Evolutionary conservation across 2,329 filamentous ascomycete species (phyloP), one percentile per base, ranked within the genome.

Genomic region (Penicillium sp.): DNA sequence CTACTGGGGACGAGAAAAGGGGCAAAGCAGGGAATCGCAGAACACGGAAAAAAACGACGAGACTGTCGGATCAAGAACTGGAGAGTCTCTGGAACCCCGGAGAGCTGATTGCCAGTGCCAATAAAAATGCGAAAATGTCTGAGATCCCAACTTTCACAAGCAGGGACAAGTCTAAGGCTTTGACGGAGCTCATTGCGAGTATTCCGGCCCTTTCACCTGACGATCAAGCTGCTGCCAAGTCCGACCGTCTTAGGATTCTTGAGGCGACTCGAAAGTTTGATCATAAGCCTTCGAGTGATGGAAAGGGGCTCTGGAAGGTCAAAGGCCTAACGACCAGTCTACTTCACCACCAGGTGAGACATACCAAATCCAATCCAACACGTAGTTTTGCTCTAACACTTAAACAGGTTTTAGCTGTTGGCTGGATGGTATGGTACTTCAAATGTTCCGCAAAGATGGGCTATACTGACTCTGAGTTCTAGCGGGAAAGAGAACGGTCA

Each of bases 281-380:
- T 0, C 62, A 60, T 7, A 52, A 51, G 1, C 69, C 74, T 0
- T 72, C 55, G 56, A 60, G 61, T 26, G 71, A 78, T 51, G 70
- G 70, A 1, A 58, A 70, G 14, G 71, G 70, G 0, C 8, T 3
- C 6, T 80, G 75, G 74, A 66, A 60, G 28, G 68, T 76, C 2
- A 66, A 64, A 30, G 71, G 73, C 2, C 69, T 79, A 60, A 69
- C 68, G 11, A 72, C 72, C 2, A 71, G 71, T 22, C 57, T 79
- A 4, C 75, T 72, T 43, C 67, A 75, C 57, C 72, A 78, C 57
- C 77, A 79, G 68, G 73, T 74, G 57, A 19, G 63, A 28, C 6
- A 10, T 8, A 8, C 52, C 6, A 45, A 14, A 25, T 8, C 19
- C n/a, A 19, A 45, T 7, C 26, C 6, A 19, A 5, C 14, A 33